These are phyloP conservation scores for Streptanthus diversifolius DNA, from an alignment of 345 rosid genomes.

Conservation along the genomic window DNA sequence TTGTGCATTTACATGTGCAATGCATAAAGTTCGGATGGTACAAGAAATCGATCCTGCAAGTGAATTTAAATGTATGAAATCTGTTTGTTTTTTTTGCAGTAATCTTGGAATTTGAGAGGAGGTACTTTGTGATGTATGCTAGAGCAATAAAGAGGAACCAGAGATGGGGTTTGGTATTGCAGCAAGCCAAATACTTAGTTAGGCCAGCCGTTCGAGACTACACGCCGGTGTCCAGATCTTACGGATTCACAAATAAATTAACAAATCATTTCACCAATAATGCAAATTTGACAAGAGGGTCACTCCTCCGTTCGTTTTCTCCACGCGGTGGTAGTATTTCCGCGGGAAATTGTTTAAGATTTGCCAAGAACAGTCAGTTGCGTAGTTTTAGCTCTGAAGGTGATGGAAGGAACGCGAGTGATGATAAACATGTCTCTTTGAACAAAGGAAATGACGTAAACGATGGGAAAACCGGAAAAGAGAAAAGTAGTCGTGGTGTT, in stretches of 20 bases:
- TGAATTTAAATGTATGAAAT: not conserved
- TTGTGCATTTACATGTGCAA: not conserved
- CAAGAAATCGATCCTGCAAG: not conserved
- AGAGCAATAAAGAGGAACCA: conserved; percentile 59
- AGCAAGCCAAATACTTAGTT: conserved; percentile 42
- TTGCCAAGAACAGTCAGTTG: conserved; percentile 39
- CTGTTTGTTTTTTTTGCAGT: conserved; percentile 11
- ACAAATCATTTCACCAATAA: conserved; percentile 25
- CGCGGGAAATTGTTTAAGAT: conserved; percentile 19
- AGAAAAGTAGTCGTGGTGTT: conserved; percentile 31
- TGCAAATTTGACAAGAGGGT: conserved; percentile 40
- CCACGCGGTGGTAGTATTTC: conserved; percentile 19
- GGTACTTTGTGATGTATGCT: conserved; percentile 56
- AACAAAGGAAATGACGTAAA: conserved; percentile 44
- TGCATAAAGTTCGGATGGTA: conserved; percentile 2
- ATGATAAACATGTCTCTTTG: conserved; percentile 52
- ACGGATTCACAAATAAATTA: conserved; percentile 23
- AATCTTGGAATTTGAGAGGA: conserved; percentile 16
- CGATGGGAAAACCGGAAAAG: conserved; percentile 41
- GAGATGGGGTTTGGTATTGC: conserved; percentile 56
- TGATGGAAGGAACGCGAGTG: conserved; percentile 79
- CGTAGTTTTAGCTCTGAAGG: conserved; percentile 75
- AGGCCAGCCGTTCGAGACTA: conserved; percentile 39
- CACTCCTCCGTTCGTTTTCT: conserved; percentile 34
- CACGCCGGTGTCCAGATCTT: conserved; percentile 36